Evolutionary conservation across 2,329 filamentous ascomycete genomes (phyloP).

Genomic region (Pseudopithomyces chartarum): DNA sequence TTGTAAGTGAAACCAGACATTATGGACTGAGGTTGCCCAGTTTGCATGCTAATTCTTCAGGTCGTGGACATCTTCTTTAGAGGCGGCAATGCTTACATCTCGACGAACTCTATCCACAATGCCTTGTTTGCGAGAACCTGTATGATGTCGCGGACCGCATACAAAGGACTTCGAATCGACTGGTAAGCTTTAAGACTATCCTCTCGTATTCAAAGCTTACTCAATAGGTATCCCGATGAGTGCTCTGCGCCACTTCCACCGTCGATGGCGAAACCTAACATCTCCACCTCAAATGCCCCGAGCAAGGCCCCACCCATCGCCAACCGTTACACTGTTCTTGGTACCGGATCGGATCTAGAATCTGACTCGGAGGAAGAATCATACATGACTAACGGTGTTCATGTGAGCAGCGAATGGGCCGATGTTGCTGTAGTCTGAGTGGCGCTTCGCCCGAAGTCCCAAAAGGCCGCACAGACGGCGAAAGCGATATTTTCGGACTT

Average conservation of each 20-base stretch:
- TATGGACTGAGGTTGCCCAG: not conserved
- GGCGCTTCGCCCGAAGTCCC: not conserved
- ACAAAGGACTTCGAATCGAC: constrained; percentile 72
- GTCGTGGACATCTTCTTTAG: constrained; percentile 68
- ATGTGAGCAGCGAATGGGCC: constrained; percentile 25
- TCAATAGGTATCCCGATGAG: constrained; percentile 64
- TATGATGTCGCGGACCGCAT: constrained; percentile 71
- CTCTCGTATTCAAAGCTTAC: not conserved
- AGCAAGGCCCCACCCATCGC: constrained; percentile 27
- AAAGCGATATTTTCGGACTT: not conserved
- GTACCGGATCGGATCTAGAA: constrained; percentile 29
- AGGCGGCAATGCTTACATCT: constrained; percentile 67
- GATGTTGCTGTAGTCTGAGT: constrained; percentile 23
- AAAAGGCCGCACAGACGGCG: not conserved
- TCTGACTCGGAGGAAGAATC: constrained; percentile 34
- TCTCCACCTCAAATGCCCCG: constrained; percentile 9
- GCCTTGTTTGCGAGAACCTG: constrained; percentile 77
- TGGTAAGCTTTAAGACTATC: constrained; percentile 49
- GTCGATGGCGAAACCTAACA: constrained; percentile 14
- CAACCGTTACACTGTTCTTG: constrained; percentile 39
- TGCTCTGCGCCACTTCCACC: constrained; percentile 65
- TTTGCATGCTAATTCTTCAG: not conserved
- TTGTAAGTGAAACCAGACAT: constrained; percentile 30
- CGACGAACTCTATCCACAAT: constrained; percentile 77
- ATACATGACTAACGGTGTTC: constrained; percentile 26